Evolutionary conservation across 2,329 filamentous ascomycete genomes (phyloP).

Genomic region (Fusarium succisae): DNA sequence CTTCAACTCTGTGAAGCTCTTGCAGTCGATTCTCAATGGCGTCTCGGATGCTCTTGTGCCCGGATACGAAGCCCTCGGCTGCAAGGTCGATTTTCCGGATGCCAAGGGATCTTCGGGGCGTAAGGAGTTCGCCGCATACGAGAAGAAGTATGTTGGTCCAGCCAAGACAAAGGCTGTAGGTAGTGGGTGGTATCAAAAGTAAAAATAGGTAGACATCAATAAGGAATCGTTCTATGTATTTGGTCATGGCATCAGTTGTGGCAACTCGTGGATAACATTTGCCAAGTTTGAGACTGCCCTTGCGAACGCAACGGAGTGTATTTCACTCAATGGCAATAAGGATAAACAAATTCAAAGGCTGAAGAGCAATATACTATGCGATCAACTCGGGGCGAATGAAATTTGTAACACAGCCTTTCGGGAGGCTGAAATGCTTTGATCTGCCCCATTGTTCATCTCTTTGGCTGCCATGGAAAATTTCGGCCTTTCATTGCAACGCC

Average conservation of each 20-base stretch:
- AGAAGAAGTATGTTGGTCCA: conserved; percentile 18
- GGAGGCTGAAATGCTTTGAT: not conserved
- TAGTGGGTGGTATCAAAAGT: conserved; percentile 14
- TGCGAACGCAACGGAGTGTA: too few relatives aligned
- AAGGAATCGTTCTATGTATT: not conserved
- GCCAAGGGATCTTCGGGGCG: conserved; percentile 8
- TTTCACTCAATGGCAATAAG: too few relatives aligned
- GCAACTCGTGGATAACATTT: not conserved
- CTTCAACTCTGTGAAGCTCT: conserved; percentile 4
- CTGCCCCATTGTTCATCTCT: not conserved
- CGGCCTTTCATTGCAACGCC: not conserved
- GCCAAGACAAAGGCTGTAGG: conserved; percentile 18
- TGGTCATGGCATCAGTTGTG: not conserved
- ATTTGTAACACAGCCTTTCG: not conserved
- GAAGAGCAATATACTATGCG: not conserved
- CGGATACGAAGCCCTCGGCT: conserved; percentile 17
- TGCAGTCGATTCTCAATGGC: conserved; percentile 7
- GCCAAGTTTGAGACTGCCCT: not conserved
- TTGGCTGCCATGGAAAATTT: not conserved
- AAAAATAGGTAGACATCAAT: not conserved
- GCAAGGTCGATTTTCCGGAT: conserved; percentile 18
- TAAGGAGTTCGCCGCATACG: conserved; percentile 4
- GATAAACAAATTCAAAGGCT: rapidly evolving
- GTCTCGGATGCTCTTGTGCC: conserved; percentile 1
- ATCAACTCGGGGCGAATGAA: not conserved